phyloP scores from a whole-genome alignment of 306 rosid species.

The peach (Prunus persica) region Prunus_persica_NCBIv2 NC_034016.1:3389001-3389500 shows the following conservation, averaged over 20 bases:
- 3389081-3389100: conserved; percentile 47
- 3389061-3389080: not conserved
- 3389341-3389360: not conserved
- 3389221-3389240: conserved; percentile 63
- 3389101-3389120: conserved; percentile 93
- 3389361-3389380: not conserved
- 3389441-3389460: too few species aligned
- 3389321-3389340: not conserved
- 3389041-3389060: not conserved
- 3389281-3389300: not conserved
- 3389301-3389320: not conserved
- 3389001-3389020: too few species aligned
- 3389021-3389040: not conserved
- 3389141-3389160: conserved; percentile 80
- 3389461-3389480: too few species aligned
- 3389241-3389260: conserved; percentile 13
- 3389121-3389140: conserved; percentile 81
- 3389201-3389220: conserved; percentile 85
- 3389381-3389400: not conserved
- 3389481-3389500: too few species aligned
- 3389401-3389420: too few species aligned
- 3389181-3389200: conserved; percentile 63
- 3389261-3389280: not conserved
- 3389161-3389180: conserved; percentile 62
- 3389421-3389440: too few species aligned